Evolutionary conservation across 805 yeast species (phyloP).

Genomic region (Kurtzmaniella fragi): DNA sequence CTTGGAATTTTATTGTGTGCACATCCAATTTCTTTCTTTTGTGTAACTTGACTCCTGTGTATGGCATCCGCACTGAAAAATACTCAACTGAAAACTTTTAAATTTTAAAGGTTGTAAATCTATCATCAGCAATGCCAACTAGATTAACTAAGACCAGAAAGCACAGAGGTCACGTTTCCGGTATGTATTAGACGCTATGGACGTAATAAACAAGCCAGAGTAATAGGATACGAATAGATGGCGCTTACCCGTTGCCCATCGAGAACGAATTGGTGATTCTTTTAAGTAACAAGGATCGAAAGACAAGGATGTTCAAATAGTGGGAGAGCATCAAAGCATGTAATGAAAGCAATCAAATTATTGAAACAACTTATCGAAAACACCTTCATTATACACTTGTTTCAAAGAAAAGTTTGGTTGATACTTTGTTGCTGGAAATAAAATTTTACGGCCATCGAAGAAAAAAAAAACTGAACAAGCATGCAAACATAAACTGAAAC

Average conservation of each 20-base stretch:
- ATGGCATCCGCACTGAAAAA: background rate
- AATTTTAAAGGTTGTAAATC: slow-evolving; percentile 4
- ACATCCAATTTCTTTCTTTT: background rate
- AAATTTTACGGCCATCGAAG: no score
- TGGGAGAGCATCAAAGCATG: no score
- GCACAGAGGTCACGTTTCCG: slow-evolving; percentile 99
- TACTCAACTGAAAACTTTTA: no score
- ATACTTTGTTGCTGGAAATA: no score
- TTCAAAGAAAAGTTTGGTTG: no score
- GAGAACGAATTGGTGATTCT: no score
- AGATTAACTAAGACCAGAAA: slow-evolving; percentile 99
- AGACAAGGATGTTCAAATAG: background rate
- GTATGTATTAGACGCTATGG: slow-evolving; percentile 49
- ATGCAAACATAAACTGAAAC: no score
- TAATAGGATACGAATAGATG: slow-evolving; percentile 1
- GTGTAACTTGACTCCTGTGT: background rate
- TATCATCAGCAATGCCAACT: slow-evolving; percentile 77
- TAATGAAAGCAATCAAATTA: no score
- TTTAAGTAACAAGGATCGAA: background rate
- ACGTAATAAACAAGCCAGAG: background rate
- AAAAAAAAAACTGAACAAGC: no score
- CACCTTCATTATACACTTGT: no score
- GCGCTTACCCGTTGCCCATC: no score
- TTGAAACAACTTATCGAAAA: no score
- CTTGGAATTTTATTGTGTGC: background rate